These are phyloP conservation scores for Tetrapisispora fleetii DNA, from an alignment of 805 yeast genomes.

Conservation along the genomic window DNA sequence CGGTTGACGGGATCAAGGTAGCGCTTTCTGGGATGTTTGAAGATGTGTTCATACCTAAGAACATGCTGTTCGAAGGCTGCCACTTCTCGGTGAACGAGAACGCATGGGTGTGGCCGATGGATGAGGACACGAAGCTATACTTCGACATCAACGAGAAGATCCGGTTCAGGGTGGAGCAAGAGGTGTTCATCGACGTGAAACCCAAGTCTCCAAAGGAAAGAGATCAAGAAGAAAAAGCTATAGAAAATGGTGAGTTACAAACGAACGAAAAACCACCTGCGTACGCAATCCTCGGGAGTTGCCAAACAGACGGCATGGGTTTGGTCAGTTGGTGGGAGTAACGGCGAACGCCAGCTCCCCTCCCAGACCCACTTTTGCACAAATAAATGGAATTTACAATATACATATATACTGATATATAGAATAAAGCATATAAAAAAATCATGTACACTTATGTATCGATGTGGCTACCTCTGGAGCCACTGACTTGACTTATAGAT, in stretches of 20 bases:
- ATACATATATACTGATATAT: not conserved
- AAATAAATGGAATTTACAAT: not conserved
- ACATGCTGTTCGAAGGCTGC: slow-evolving; percentile 70
- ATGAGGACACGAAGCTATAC: slow-evolving; percentile 63
- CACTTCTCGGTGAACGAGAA: slow-evolving; percentile 61
- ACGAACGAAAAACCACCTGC: slow-evolving; percentile 49
- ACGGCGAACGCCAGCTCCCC: not conserved
- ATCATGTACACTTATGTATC: not conserved
- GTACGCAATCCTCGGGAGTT: slow-evolving; percentile 76
- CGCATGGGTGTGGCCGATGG: slow-evolving; percentile 90
- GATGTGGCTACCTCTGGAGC: not conserved
- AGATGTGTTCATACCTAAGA: slow-evolving; percentile 82
- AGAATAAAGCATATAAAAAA: not conserved
- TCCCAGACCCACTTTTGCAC: slow-evolving; percentile 1
- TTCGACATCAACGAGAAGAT: slow-evolving; percentile 87
- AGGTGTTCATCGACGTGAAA: slow-evolving; percentile 71
- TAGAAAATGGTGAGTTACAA: slow-evolving; percentile 19
- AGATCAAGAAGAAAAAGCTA: slow-evolving; percentile 28
- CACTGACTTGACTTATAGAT: not conserved
- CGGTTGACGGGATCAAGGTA: slow-evolving; percentile 75
- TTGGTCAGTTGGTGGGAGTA: slow-evolving; percentile 94
- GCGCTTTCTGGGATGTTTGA: slow-evolving; percentile 69
- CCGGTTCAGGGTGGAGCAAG: slow-evolving; percentile 84
- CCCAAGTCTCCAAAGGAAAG: slow-evolving; percentile 61
- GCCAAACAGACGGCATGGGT: slow-evolving; percentile 96